Evolutionary conservation across 257 asterid genomes (phyloP).

Genomic region (Nicotiana otophora): DNA sequence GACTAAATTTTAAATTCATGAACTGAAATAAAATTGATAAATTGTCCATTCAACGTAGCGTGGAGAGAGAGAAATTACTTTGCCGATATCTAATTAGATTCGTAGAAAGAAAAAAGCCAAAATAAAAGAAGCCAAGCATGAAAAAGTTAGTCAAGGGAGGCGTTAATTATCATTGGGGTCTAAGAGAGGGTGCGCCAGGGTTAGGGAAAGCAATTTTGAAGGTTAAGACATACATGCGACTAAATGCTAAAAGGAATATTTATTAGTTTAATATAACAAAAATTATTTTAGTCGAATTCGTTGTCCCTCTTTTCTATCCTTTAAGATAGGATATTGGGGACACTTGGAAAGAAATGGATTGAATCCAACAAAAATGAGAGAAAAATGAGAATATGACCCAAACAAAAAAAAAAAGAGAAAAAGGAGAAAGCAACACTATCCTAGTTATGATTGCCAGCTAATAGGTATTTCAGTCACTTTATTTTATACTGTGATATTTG

Average conservation of each 20-base stretch:
- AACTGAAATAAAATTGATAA: too few species aligned
- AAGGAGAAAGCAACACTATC: neutral
- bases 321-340: neutral
- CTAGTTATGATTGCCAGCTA: neutral
- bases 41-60: too few species aligned
- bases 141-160: too few species aligned
- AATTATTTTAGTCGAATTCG: neutral
- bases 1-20: too few species aligned
- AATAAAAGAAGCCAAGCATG: too few species aligned
- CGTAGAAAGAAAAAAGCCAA: too few species aligned
- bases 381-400: neutral
- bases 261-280: neutral
- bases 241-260: neutral
- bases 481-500: neutral
- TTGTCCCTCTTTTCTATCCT: neutral
- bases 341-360: neutral
- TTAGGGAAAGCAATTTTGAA: too few species aligned
- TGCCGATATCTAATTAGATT: too few species aligned
- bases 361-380: too few species aligned
- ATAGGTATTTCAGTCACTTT: neutral
- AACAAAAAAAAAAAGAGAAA: neutral
- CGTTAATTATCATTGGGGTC: too few species aligned
- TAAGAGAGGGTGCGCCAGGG: too few species aligned
- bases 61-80: too few species aligned
- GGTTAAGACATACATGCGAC: neutral